These are phyloP conservation scores for Ganoderma multipileum DNA, from an alignment of 1,284 basidiomycete genomes.

Conservation along the genomic window DNA sequence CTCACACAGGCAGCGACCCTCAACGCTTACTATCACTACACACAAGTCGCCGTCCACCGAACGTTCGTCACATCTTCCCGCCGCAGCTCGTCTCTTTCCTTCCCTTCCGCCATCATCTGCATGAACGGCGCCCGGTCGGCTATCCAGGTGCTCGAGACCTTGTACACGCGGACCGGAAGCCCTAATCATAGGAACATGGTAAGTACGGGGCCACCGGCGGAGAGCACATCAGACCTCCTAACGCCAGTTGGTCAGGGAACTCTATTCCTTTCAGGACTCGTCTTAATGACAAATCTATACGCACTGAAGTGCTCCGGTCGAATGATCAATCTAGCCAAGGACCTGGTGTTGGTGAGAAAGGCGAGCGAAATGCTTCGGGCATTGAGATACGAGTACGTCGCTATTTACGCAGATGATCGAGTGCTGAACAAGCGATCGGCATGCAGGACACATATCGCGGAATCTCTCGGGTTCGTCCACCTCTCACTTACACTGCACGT, in stretches of 20 bases:
- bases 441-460: too few relatives aligned
- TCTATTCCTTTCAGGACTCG: not conserved
- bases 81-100: not conserved
- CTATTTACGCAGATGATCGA: too few relatives aligned
- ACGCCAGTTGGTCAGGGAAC: not conserved
- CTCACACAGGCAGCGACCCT: constrained; percentile 62
- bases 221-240: not conserved
- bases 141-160: not conserved
- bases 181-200: not conserved
- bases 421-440: not conserved
- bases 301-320: not conserved
- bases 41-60: constrained; percentile 63
- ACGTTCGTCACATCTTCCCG: constrained; percentile 52
- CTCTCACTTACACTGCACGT: too few relatives aligned
- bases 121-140: not conserved
- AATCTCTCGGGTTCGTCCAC: too few relatives aligned
- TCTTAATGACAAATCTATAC: not conserved
- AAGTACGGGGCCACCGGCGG: too few relatives aligned
- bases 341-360: not conserved
- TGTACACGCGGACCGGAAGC: not conserved
- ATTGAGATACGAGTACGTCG: not conserved
- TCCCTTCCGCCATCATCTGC: not conserved
- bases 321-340: not conserved
- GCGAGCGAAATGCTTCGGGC: not conserved
- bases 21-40: constrained; percentile 60